phyloP scores from a whole-genome alignment of 2,329 filamentous ascomycete genomes.

The Huntiella bhutanensis region DNA sequence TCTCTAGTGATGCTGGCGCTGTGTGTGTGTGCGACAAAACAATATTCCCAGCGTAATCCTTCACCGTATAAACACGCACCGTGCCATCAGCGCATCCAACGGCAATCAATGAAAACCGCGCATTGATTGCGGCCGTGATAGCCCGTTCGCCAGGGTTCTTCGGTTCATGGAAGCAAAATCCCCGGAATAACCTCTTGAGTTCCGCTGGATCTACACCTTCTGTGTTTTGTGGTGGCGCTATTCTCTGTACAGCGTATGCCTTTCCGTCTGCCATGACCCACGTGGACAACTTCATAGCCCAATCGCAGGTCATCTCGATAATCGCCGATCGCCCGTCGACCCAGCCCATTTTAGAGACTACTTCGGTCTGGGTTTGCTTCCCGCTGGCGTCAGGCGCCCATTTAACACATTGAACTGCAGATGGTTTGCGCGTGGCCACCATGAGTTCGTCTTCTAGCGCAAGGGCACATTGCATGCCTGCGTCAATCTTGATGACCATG shows the following conservation, averaged over 20 bases:
- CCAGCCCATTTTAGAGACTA: slow-evolving; percentile 75
- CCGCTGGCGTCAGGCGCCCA: slow-evolving; percentile 75
- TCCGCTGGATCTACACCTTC: slow-evolving; percentile 20
- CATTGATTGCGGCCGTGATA: slow-evolving; percentile 67
- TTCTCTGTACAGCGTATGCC: slow-evolving; percentile 77
- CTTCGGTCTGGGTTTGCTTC: slow-evolving; percentile 75
- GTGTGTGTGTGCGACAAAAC: slow-evolving; percentile 64
- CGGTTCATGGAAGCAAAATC: slow-evolving; percentile 76
- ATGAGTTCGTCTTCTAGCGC: slow-evolving; percentile 85
- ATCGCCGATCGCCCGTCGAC: slow-evolving; percentile 60
- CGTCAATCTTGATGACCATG: slow-evolving; percentile 96
- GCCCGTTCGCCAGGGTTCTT: slow-evolving; percentile 40
- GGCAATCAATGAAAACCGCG: slow-evolving; percentile 81
- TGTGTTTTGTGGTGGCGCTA: slow-evolving; percentile 20
- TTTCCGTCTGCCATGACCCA: slow-evolving; percentile 82
- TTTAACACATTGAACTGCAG: slow-evolving; percentile 89
- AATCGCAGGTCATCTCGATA: slow-evolving; percentile 75
- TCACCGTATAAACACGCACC: slow-evolving; percentile 76
- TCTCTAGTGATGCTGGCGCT: slow-evolving; percentile 45
- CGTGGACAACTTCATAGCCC: slow-evolving; percentile 86
- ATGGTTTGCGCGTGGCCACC: slow-evolving; percentile 77
- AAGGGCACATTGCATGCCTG: slow-evolving; percentile 71
- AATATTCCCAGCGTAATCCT: slow-evolving; percentile 86
- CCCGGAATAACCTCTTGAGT: slow-evolving; percentile 56
- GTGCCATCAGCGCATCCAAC: slow-evolving; percentile 64